Evolutionary conservation across 1,139 yeast genomes (phyloP).

Genomic region (Lizanozyma gosingica): DNA sequence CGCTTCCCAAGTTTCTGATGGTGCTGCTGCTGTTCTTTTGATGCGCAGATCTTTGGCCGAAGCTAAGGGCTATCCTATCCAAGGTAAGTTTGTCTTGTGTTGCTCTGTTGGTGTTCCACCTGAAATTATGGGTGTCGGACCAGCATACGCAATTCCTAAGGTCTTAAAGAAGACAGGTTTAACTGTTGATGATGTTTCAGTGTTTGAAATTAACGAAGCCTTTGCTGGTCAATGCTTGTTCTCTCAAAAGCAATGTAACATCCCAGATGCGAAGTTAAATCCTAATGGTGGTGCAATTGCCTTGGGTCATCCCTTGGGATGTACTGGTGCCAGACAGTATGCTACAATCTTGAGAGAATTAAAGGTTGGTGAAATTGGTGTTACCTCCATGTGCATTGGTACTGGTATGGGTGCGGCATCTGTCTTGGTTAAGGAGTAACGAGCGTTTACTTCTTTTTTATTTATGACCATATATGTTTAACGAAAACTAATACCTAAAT

Average conservation of each 20-base stretch:
- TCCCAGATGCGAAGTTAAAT: conserved; percentile 69
- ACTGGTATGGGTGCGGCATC: conserved; percentile 99
- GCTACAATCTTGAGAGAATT: conserved; percentile 82
- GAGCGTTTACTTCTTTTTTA: too few species aligned
- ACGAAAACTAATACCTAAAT: too few species aligned
- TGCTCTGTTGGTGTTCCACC: conserved; percentile 89
- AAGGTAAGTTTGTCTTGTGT: conserved; percentile 73
- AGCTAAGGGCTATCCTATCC: conserved; percentile 51
- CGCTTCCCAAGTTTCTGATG: conserved; percentile 92
- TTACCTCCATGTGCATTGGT: conserved; percentile 95
- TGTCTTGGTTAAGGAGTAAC: conserved; percentile 61
- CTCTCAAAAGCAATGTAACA: conserved; percentile 56
- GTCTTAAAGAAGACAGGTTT: conserved; percentile 62
- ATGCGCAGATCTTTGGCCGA: conserved; percentile 87
- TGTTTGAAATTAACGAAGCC: conserved; percentile 90
- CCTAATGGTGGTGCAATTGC: conserved; percentile 96
- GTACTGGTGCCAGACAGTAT: conserved; percentile 92
- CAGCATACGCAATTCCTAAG: conserved; percentile 86
- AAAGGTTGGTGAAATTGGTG: conserved; percentile 73
- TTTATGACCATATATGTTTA: neutral
- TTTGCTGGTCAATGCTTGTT: conserved; percentile 90
- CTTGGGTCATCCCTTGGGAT: conserved; percentile 90
- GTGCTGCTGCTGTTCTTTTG: conserved; percentile 84
- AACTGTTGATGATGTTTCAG: conserved; percentile 53
- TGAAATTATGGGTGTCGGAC: conserved; percentile 95